Base-by-base conservation (phyloP, 78 protist genomes). In the Chrysochromulina parva region DNA sequence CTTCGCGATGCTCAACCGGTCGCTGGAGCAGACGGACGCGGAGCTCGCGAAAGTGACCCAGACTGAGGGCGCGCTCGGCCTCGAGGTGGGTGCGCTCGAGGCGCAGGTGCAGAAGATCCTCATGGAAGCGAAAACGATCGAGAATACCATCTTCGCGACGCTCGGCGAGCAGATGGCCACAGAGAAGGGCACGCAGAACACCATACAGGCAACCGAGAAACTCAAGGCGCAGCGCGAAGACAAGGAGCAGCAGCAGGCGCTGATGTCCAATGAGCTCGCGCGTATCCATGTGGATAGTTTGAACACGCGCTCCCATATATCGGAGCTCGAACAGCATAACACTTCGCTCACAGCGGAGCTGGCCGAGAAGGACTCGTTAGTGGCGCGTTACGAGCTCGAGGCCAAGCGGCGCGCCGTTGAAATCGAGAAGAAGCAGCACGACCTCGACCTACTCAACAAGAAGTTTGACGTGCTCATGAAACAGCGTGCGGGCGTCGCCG, bases 401-500 rank as follows among this genome's bases (percentile, higher is more conserved):
- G 80, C 90, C 54, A 6, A 95, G 57, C 60, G 95, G 59, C 53
- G 90, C 22, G 71, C 91, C 76, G 95, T 91, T 22, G 95, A 82
- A 38, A 84, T 95, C 6, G 94, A 94, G 73, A 55, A 93, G 89
- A 95, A 95, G 90, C 95, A 95, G 53, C 60, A 58, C 24, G 85
- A 76, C 53, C 94, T 95, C 71, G 95, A 93, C 55, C 50, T 2
- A 26, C 94, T 95, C 47, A 95, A 95, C 93, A 38, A 91, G 17
- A 84, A 78, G 26, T 89, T 90, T 85, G 95, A 93, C 52, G 58
- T 47, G 54, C 50, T 95, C 50, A 73, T 93, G 60, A 48, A 67
- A 26, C 10, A 89, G 69, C 82, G 60, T 2, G 90, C 60, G 24
- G 66, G 92, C 4, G 19, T 7, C 28, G 82, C 58, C 60, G 90